These are phyloP conservation scores for Aspergillus aculeatinus DNA, from an alignment of 2,329 filamentous ascomycete genomes.

Conservation along the genomic window DNA sequence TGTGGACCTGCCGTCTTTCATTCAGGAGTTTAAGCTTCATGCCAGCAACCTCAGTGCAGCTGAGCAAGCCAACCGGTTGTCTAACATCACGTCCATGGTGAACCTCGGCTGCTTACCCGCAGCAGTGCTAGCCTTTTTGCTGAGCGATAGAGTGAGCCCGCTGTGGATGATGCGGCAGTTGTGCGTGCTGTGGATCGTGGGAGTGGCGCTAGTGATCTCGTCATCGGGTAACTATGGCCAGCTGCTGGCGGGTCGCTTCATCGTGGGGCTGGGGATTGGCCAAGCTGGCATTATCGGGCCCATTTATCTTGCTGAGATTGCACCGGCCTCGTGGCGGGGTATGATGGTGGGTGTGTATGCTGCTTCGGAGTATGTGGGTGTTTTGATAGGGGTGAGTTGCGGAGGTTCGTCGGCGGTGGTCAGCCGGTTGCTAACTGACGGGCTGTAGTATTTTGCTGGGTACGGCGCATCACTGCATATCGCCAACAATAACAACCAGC, in stretches of 20 bases:
- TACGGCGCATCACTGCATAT: slow-evolving; percentile 53
- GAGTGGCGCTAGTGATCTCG: slow-evolving; percentile 35
- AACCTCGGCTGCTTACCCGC: slow-evolving; percentile 41
- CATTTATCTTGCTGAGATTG: slow-evolving; percentile 83
- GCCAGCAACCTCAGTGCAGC: slow-evolving; percentile 9
- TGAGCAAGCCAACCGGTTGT: slow-evolving; percentile 33
- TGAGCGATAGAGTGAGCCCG: slow-evolving; percentile 29
- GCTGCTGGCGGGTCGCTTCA: slow-evolving; percentile 32
- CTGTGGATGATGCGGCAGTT: slow-evolving; percentile 26
- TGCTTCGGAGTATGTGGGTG: slow-evolving; percentile 23
- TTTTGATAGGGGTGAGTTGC: slow-evolving; percentile 21
- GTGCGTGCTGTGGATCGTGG: slow-evolving; percentile 20
- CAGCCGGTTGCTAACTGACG: not conserved
- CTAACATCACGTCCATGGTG: slow-evolving; percentile 43
- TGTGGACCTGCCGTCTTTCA: slow-evolving; percentile 21
- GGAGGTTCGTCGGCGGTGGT: not conserved
- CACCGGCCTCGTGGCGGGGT: slow-evolving; percentile 67
- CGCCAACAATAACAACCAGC: slow-evolving; percentile 35
- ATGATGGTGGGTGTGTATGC: slow-evolving; percentile 42
- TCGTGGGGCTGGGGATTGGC: slow-evolving; percentile 34
- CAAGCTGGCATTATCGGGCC: slow-evolving; percentile 78
- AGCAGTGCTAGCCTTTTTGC: slow-evolving; percentile 32
- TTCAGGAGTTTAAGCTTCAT: slow-evolving; percentile 15
- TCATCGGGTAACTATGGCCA: slow-evolving; percentile 28
- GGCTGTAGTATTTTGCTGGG: slow-evolving; percentile 26